phyloP scores from a whole-genome alignment of 129 eudicot genomes.

The Apium graveolens region DNA sequence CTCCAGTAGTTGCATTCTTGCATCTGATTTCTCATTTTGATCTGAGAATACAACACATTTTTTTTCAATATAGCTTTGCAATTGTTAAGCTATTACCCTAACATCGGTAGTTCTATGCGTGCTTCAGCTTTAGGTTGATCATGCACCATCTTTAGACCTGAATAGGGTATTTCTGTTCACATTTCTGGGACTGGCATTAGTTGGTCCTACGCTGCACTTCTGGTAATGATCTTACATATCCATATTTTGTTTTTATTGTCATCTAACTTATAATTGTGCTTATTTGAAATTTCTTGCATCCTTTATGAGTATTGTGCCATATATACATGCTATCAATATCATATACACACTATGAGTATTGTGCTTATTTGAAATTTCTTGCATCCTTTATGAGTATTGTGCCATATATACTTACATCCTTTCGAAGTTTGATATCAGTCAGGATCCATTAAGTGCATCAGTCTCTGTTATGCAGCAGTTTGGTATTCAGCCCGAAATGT shows the following conservation, averaged over 20 bases:
- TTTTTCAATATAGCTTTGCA: not conserved
- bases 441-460: conserved; percentile 71
- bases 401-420: too few relatives aligned
- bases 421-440: conserved; percentile 35
- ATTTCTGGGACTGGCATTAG: conserved; percentile 68
- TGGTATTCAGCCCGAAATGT: too few relatives aligned
- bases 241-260: not conserved
- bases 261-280: not conserved
- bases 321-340: too few relatives aligned
- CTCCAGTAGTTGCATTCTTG: not conserved
- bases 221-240: conserved; percentile 37
- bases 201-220: conserved; percentile 91
- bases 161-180: conserved; percentile 65
- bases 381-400: too few relatives aligned
- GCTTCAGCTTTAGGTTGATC: conserved; percentile 59
- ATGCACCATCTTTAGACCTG: conserved; percentile 60
- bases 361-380: too few relatives aligned
- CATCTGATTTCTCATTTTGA: not conserved
- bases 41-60: not conserved
- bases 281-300: not conserved
- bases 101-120: not conserved
- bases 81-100: not conserved
- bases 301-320: not conserved
- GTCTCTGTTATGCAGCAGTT: conserved; percentile 69
- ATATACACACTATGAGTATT: too few relatives aligned